Evolutionary conservation across 2,329 filamentous ascomycete genomes (phyloP), one percentile per base, ranked within the genome.

Genomic region (Volutella citrinella): DNA sequence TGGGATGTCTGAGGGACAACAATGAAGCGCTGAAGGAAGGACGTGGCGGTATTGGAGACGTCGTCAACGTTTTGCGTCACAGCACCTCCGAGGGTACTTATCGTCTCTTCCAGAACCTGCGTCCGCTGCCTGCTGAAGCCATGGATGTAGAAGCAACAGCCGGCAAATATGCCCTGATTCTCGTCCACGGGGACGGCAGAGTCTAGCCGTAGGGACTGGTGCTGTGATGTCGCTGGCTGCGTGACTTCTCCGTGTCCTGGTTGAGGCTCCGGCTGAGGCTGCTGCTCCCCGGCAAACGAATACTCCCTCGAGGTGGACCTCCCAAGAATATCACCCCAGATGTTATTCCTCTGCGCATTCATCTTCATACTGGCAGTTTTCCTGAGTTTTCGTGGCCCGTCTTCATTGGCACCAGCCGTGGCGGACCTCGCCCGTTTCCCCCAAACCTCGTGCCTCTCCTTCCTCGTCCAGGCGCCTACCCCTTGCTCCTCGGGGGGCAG

Each of bases 261-360:
- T 23, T 41, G 8, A 24, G 27, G 10, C 19, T 47, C 30, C 24
- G 19, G 17, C 36, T 40, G 30, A 18, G 34, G 32, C 11, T 43
- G 42, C 3, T 40, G 39, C 6, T 56, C 55, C 11, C 49, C 40
- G 16, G 48, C 51, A 27, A 60, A 57, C 0, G 61, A 62, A 38
- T 56, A 54, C 23, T 63, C 60, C 27, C 55, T 56, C 3, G 60
- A 60, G 10, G 50, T 55, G 15, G 61, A 49, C 57, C 35, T 48
- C 9, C 80, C 80, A 16, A 93, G 75, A 39, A 98, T 94, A 51
- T 94, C 87, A 6, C 84, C 84, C 91, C 91, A 97, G n/a, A 97
- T 74, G 18, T 79, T 81, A 50, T 90, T 81, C 47, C 82, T 84
- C 52, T 96, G 89, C 30, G 74, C 84, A 38, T 75, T 82, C 19